These are phyloP conservation scores for Fusarium chuoi DNA, from an alignment of 2,329 filamentous ascomycete species.

Conservation along the genomic window DNA sequence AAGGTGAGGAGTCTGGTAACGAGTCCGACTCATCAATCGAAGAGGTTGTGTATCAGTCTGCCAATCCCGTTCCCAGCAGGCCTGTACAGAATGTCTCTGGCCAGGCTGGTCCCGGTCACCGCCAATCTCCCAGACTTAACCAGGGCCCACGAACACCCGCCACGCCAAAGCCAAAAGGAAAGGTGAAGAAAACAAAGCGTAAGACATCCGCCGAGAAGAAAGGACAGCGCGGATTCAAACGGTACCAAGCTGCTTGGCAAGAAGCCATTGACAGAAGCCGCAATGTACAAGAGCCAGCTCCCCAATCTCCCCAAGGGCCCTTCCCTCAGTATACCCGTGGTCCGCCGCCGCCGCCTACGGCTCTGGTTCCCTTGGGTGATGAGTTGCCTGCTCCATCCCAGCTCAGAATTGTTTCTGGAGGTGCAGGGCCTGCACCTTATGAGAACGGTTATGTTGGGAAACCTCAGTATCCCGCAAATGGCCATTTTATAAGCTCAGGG, in stretches of 20 bases:
- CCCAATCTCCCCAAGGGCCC: constrained; percentile 25
- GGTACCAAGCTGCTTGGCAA: constrained; percentile 59
- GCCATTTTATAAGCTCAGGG: constrained; percentile 28
- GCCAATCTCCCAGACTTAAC: constrained; percentile 30
- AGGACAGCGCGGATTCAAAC: constrained; percentile 57
- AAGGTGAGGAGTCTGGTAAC: constrained; percentile 57
- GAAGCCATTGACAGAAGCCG: constrained; percentile 49
- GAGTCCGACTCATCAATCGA: constrained; percentile 50
- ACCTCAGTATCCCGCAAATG: constrained; percentile 27
- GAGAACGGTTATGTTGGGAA: constrained; percentile 46
- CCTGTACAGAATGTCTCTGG: constrained; percentile 17
- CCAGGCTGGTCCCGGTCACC: constrained; percentile 28
- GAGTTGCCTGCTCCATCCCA: constrained; percentile 33
- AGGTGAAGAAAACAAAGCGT: constrained; percentile 44
- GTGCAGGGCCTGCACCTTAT: constrained; percentile 37
- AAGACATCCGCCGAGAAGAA: constrained; percentile 46
- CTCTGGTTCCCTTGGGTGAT: constrained; percentile 16
- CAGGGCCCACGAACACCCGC: constrained; percentile 17
- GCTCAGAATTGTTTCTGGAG: constrained; percentile 30
- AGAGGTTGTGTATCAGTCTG: constrained; percentile 27
- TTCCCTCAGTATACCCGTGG: constrained; percentile 18
- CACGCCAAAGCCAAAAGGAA: constrained; percentile 37
- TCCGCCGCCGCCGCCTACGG: constrained; percentile 12
- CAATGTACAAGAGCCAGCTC: constrained; percentile 11
- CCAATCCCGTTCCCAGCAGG: constrained; percentile 9